A percentile compares a stretch with the other conserved stretches of the same genome.
phyloP scores from a whole-genome alignment of 208 protist species.

The Lotmaria passim region DNA sequence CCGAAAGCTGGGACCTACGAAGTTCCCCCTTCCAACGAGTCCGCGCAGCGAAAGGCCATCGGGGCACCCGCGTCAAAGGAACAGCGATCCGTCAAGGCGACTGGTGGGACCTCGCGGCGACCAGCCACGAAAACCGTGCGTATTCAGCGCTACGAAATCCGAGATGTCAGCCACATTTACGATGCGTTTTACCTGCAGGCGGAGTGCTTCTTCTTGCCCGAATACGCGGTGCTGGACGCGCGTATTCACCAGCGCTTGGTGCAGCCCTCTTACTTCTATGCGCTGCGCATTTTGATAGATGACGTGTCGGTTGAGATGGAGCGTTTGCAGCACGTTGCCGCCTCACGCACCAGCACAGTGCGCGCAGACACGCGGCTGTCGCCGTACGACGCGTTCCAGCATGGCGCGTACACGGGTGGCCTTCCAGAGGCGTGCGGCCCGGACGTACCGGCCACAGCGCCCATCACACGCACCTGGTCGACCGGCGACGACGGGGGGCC shows the following conservation, averaged over 20 bases:
- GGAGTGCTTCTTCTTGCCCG: constrained; percentile 61
- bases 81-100: neutral
- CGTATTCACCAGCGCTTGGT: constrained; percentile 60
- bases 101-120: neutral
- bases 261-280: constrained; percentile 62
- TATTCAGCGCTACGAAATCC: constrained; percentile 72
- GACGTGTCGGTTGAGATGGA: constrained; percentile 62
- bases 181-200: constrained; percentile 50
- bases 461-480: constrained; percentile 2
- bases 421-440: constrained; percentile 13
- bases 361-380: constrained; percentile 23
- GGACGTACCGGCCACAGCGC: neutral
- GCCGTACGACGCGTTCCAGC: constrained; percentile 36
- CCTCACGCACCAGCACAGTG: constrained; percentile 3
- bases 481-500: constrained; percentile 18
- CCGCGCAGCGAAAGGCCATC: constrained; percentile 9
- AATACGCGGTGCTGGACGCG: constrained; percentile 72
- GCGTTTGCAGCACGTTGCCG: constrained; percentile 47
- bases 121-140: constrained; percentile 50
- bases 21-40: constrained; percentile 19
- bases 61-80: constrained; percentile 3
- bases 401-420: constrained; percentile 23
- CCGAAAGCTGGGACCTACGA: constrained; percentile 64
- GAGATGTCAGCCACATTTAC: constrained; percentile 74
- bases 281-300: constrained; percentile 53